Conservation (phyloP, 148 eudicot species). For the Nyssa sinensis region DNA sequence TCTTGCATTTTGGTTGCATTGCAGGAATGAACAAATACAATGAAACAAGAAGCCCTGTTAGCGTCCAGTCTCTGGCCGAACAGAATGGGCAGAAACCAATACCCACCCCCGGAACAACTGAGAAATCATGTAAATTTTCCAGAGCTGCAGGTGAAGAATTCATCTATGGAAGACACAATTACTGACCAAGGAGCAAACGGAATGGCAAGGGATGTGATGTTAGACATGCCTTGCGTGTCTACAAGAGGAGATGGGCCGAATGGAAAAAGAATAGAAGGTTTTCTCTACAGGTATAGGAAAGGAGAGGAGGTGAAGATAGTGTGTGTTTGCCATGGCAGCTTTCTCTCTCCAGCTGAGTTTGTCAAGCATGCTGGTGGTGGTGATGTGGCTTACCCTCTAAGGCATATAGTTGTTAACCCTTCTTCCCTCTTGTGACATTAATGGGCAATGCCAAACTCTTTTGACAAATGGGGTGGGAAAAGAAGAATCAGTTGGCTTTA, state of each 20-base stretch:
- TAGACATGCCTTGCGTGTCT: conserved; percentile 42
- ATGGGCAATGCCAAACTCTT: background rate
- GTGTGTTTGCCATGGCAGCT: conserved; percentile 68
- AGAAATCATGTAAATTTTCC: background rate
- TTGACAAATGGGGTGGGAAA: no score
- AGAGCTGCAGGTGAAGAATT: conserved; percentile 7
- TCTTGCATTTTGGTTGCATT: background rate
- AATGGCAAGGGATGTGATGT: conserved; percentile 19
- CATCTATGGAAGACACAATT: background rate
- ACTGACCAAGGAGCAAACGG: conserved; percentile 3
- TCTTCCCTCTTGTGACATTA: conserved; percentile 23
- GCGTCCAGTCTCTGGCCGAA: conserved; percentile 11
- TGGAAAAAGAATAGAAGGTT: conserved; percentile 47
- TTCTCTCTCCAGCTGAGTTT: conserved; percentile 61
- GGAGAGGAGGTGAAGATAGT: conserved; percentile 60
- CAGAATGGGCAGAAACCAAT: conserved; percentile 11
- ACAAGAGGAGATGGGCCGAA: conserved; percentile 46
- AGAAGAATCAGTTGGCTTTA: background rate
- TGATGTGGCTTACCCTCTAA: conserved; percentile 53
- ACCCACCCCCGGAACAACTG: background rate
- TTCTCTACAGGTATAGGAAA: conserved; percentile 48
- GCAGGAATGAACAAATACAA: conserved; percentile 15
- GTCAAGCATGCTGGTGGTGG: conserved; percentile 65
- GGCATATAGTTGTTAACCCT: conserved; percentile 56
- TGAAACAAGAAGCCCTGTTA: conserved; percentile 19